Percentiles rank a stretch among this genome's conserved stretches.
Evolutionary conservation across 331 rosid genomes (phyloP).

Genomic region (Prunus yedoensis): DNA sequence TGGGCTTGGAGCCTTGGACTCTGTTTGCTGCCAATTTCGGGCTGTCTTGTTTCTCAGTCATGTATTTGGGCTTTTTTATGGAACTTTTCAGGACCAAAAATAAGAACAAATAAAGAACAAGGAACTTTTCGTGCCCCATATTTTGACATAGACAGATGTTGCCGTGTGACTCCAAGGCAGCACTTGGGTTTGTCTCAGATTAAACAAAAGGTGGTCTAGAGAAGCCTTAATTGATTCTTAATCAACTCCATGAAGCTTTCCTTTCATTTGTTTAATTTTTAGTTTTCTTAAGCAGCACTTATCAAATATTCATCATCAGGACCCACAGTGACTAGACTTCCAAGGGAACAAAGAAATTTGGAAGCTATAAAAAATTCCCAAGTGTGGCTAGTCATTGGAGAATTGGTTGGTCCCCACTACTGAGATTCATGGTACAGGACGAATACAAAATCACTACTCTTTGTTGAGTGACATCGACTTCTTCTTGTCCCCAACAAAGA

Average conservation of each 20-base stretch:
- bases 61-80: too few species aligned
- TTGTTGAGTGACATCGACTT: neutral
- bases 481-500: neutral
- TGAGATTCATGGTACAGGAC: conserved; percentile 22
- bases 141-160: conserved; percentile 46
- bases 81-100: too few species aligned
- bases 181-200: conserved; percentile 14
- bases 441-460: neutral
- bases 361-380: neutral
- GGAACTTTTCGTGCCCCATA: conserved; percentile 10
- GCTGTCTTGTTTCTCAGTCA: neutral
- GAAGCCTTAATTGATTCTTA: neutral
- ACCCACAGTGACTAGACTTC: conserved; percentile 15
- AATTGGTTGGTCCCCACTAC: conserved; percentile 33
- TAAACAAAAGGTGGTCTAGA: conserved; percentile 4
- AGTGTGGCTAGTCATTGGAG: conserved; percentile 15
- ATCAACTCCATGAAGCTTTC: neutral
- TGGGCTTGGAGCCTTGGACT: neutral
- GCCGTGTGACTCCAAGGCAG: conserved; percentile 46
- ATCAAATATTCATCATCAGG: conserved; percentile 6
- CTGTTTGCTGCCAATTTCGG: neutral
- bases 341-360: neutral
- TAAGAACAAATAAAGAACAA: too few species aligned
- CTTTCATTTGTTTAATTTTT: neutral
- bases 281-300: neutral